These are phyloP conservation scores for Collybia nuda DNA, from an alignment of 768 basidiomycete genomes.

Conservation along the genomic window DNA sequence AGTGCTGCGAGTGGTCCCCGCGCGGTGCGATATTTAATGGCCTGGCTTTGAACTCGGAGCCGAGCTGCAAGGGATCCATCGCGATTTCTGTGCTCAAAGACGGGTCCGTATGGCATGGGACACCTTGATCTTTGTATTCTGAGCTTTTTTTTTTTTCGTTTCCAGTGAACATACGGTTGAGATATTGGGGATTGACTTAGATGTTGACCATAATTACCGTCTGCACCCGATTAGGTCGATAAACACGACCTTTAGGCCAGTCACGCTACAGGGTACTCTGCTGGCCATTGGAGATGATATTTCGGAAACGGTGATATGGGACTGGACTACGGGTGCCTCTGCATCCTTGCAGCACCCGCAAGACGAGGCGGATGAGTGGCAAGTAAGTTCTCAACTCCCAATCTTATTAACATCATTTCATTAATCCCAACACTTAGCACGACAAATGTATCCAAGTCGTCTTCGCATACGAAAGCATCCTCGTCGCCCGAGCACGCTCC, in stretches of 20 bases:
- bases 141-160: conserved; percentile 1
- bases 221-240: conserved; percentile 34
- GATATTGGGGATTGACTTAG: conserved; percentile 24
- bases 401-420: too few species aligned
- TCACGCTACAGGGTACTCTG: conserved; percentile 49
- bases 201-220: conserved; percentile 10
- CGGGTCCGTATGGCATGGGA: conserved; percentile 36
- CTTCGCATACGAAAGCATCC: conserved; percentile 42
- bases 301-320: conserved; percentile 49
- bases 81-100: conserved; percentile 49
- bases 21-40: conserved; percentile 53
- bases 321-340: conserved; percentile 50
- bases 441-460: conserved; percentile 55
- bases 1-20: conserved; percentile 51
- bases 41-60: conserved; percentile 48
- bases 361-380: conserved; percentile 24
- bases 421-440: conserved; percentile 30
- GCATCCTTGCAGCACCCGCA: conserved; percentile 43
- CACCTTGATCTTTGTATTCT: conserved; percentile 15
- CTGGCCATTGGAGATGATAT: conserved; percentile 55
- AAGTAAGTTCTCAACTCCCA: conserved; percentile 12
- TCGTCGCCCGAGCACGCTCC: conserved; percentile 61
- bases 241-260: conserved; percentile 41
- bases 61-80: conserved; percentile 41
- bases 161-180: conserved; percentile 31